Evolutionary conservation across 441 rosid species (phyloP).

Genomic region (Populus tomentosa): DNA sequence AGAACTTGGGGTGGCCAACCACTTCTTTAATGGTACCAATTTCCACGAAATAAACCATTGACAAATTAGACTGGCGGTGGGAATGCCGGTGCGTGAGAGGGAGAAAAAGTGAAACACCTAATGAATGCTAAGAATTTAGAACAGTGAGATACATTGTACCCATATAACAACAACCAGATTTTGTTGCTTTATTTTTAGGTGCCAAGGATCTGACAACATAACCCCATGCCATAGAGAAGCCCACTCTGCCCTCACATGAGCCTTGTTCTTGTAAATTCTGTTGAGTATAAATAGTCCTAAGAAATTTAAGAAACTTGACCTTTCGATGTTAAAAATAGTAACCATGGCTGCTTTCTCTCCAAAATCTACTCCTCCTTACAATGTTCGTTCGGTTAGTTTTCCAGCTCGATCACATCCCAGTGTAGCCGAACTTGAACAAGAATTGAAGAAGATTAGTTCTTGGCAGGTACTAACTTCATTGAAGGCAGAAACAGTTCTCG

Average conservation of each 20-base stretch:
- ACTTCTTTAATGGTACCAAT: conserved; percentile 4
- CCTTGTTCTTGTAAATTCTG: neutral
- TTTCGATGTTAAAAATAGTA: neutral
- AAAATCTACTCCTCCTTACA: conserved; percentile 21
- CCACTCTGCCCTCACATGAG: conserved; percentile 30
- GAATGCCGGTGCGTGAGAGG: conserved; percentile 22
- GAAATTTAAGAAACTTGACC: neutral
- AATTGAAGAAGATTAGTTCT: conserved; percentile 39
- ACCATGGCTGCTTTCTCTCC: conserved; percentile 27
- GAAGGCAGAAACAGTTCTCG: conserved; percentile 25
- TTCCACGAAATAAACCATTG: conserved; percentile 3
- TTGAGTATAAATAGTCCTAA: neutral
- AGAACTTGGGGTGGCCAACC: conserved; percentile 7
- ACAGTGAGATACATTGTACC: conserved; percentile 19
- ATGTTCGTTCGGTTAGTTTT: conserved; percentile 58
- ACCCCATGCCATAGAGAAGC: neutral
- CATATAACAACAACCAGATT: neutral
- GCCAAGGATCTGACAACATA: conserved; percentile 13
- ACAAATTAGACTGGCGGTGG: conserved; percentile 23
- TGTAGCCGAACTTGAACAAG: conserved; percentile 34
- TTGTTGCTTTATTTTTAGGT: conserved; percentile 5
- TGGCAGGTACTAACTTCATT: conserved; percentile 23
- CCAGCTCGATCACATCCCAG: conserved; percentile 58
- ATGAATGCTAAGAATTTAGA: neutral
- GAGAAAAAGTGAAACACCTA: neutral